Percentiles rank a stretch among this genome's conserved stretches.
phyloP scores from a whole-genome alignment of 2,329 filamentous ascomycete genomes.

The Diaporthe nobilis region DNA sequence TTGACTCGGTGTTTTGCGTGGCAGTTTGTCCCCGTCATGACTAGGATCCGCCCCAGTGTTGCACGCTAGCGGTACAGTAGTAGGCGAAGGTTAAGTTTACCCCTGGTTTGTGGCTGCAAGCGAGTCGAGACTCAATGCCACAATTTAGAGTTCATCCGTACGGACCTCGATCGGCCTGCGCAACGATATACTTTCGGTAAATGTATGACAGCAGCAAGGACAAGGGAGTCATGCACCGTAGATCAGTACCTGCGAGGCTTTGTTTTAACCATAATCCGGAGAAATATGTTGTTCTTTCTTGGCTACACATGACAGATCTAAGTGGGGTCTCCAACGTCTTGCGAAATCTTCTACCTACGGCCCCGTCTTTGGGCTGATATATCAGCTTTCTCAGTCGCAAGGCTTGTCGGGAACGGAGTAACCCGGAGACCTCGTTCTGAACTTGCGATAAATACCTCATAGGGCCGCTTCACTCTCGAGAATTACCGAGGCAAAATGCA shows the following conservation, averaged over 20 bases:
- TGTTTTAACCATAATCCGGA: not conserved
- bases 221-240: not conserved
- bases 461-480: not conserved
- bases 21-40: not conserved
- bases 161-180: too few species aligned
- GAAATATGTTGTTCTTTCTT: not conserved
- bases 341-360: not conserved
- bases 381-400: not conserved
- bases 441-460: not conserved
- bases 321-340: not conserved
- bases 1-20: not conserved
- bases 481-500: not conserved
- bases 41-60: not conserved
- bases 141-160: slow-evolving; percentile 14
- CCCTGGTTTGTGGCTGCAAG: not conserved
- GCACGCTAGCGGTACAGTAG: not conserved
- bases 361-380: not conserved
- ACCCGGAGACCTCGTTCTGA: not conserved
- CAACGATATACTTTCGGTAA: not conserved
- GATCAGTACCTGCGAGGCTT: not conserved
- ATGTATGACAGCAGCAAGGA: not conserved
- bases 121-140: not conserved
- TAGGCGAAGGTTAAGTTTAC: not conserved
- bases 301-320: not conserved
- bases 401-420: not conserved